These are phyloP conservation scores for Ceratocystis lukuohia DNA, from an alignment of 2,329 filamentous ascomycete species.

Conservation along the genomic window DNA sequence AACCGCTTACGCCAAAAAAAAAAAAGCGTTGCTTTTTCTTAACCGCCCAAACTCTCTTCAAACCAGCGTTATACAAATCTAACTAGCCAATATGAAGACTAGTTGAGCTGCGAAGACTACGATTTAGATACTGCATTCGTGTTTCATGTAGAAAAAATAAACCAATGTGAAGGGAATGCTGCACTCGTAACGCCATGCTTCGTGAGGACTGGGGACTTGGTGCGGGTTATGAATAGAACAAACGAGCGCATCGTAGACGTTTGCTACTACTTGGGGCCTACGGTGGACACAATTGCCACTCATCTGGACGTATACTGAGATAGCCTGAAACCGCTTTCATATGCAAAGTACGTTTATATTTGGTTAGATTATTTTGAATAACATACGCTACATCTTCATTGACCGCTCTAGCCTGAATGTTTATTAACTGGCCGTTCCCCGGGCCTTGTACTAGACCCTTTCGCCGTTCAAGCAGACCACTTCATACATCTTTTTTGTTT, in stretches of 20 bases:
- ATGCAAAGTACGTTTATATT: background rate
- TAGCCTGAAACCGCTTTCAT: constrained; percentile 3
- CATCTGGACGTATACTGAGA: background rate
- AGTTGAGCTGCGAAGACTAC: background rate
- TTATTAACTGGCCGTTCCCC: constrained; percentile 6
- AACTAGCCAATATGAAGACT: constrained; percentile 13
- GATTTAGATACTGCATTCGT: constrained; percentile 5
- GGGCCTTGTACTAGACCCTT: background rate
- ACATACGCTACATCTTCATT: background rate
- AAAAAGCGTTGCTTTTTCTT: background rate
- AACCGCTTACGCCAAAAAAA: constrained; percentile 7
- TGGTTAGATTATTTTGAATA: background rate
- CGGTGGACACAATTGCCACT: background rate
- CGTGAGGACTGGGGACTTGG: background rate
- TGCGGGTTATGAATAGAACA: background rate
- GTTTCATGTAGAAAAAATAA: constrained; percentile 8
- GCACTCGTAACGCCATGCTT: background rate
- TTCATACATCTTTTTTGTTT: background rate
- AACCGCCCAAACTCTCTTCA: constrained; percentile 10
- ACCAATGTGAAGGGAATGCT: background rate
- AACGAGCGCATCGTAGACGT: background rate
- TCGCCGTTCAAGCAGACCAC: background rate
- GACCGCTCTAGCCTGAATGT: background rate
- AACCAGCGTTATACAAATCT: constrained; percentile 4
- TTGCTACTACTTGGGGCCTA: background rate